phyloP scores from a whole-genome alignment of 345 rosid genomes.

The Dovyalis caffra region DNA sequence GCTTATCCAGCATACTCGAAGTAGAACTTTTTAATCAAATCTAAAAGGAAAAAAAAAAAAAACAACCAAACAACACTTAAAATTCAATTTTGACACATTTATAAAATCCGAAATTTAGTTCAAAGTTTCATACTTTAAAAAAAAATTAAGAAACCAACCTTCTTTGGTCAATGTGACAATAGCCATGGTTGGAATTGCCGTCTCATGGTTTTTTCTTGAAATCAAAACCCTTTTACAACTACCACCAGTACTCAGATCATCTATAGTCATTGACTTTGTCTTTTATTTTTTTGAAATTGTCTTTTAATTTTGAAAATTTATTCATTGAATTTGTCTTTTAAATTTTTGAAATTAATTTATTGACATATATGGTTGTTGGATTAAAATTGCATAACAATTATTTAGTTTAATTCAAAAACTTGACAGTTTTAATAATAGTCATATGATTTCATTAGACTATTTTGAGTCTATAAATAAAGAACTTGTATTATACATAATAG shows the following conservation, averaged over 20 bases:
- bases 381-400: too few relatives aligned
- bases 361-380: too few relatives aligned
- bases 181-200: conserved; percentile 42
- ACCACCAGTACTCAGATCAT: conserved; percentile 45
- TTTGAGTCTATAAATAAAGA: too few relatives aligned
- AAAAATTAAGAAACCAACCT: conserved; percentile 38
- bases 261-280: too few relatives aligned
- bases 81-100: background rate
- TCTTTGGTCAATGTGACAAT: conserved; percentile 56
- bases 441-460: too few relatives aligned
- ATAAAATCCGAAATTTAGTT: background rate
- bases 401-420: too few relatives aligned
- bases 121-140: background rate
- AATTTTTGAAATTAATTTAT: too few relatives aligned
- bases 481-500: too few relatives aligned
- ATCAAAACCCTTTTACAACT: conserved; percentile 23
- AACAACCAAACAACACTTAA: background rate
- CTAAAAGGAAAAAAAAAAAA: conserved; percentile 17
- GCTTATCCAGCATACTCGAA: conserved; percentile 52
- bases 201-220: conserved; percentile 45
- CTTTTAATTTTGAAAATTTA: too few relatives aligned
- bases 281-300: too few relatives aligned
- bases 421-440: too few relatives aligned
- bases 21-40: conserved; percentile 44
- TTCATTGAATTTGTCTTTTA: too few relatives aligned